Base-by-base conservation (phyloP, 352 stramenopile genomes). In the Bremia lactucae region DNA sequence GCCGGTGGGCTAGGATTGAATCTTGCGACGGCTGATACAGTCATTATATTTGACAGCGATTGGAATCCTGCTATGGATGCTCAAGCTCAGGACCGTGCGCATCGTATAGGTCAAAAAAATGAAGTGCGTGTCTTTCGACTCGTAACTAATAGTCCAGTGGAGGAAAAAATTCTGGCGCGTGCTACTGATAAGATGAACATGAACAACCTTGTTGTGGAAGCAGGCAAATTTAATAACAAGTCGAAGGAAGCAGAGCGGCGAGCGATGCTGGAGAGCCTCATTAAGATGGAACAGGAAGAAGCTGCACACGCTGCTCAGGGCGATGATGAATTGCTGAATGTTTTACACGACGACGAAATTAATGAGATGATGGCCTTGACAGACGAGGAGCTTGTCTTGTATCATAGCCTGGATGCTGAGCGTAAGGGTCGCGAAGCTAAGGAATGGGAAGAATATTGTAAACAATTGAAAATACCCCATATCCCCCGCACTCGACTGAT, bases 31-130 rank as follows among this genome's bases (percentile, higher is more conserved):
- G 96, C 96, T 19, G 96, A 99, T 55, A 99, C 95, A 4, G 95
- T 99, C 5, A 96, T 99, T 31, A 98, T 99, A 60, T 99, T 98
- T 52, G 97, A 99, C 56, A 97, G 82, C 51, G 96, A 99, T 59
- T 99, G 96, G 95, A 99, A 99, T 64, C 96, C 96, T n/a, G 88
- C 96, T 26, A 94, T 95, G 76, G 88, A 97, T 46, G 84, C 86
- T 4, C 88, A 97, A 36, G 88, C 88, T 2, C 83, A 95, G 50
- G 88, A 95, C 67, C 82, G 88, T 7, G 79, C 80, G 2, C 88
- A 97, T 66, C 82, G 88, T 46, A 95, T 97, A 24, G 88, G 88
- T 9, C 80, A 93, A 48, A 94, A 90, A 62, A 93, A 93, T 46
- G 79, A 94, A 63, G 82, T 94, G 31, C 77, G 79, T 23, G 76